These are phyloP conservation scores for Castanopsis chinensis DNA, from an alignment of 306 rosid genomes.

Conservation along the genomic window DNA sequence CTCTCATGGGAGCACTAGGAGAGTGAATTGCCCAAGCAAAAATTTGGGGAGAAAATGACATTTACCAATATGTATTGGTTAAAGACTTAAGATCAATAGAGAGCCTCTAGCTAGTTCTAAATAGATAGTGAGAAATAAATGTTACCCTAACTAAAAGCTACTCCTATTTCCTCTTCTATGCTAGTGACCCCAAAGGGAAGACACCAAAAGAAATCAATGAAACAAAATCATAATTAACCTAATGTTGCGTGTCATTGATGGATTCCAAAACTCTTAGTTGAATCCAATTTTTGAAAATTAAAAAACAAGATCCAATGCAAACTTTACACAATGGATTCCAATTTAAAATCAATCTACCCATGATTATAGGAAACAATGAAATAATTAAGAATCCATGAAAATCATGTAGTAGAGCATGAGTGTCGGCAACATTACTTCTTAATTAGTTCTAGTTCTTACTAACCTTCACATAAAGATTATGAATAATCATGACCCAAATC, in stretches of 20 bases:
- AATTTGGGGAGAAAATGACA: no score
- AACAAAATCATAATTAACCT: slow-evolving; percentile 18
- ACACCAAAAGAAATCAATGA: not conserved
- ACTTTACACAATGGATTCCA: slow-evolving; percentile 16
- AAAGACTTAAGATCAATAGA: no score
- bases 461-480: not conserved
- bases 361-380: slow-evolving; percentile 16
- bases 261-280: slow-evolving; percentile 7
- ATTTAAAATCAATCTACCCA: slow-evolving; percentile 26
- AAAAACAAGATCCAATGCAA: slow-evolving; percentile 42
- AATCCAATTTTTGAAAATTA: slow-evolving; percentile 15
- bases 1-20: no score
- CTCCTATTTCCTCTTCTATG: no score
- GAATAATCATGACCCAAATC: slow-evolving; percentile 2
- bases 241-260: slow-evolving; percentile 14
- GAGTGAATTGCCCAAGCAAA: no score
- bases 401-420: slow-evolving; percentile 20
- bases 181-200: no score
- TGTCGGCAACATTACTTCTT: slow-evolving; percentile 37
- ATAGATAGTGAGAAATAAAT: no score
- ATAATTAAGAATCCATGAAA: not conserved
- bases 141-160: no score
- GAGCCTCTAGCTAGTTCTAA: no score
- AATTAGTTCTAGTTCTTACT: not conserved
- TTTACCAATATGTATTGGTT: no score